Conservation (phyloP, 805 yeast species). For the Candida yuanshanica region DNA sequence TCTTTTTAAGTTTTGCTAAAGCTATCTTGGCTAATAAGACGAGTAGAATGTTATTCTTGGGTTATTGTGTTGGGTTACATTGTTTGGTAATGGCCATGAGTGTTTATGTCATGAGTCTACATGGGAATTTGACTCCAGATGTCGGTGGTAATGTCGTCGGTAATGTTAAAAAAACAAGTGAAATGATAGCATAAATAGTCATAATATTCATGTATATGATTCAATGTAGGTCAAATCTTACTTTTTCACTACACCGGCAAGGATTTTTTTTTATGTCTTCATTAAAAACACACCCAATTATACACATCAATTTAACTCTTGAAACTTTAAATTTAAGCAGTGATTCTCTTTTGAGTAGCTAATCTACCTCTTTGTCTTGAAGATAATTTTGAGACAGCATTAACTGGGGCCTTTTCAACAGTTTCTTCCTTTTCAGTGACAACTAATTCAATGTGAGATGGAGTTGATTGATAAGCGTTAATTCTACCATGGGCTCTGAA, state of each 20-base stretch:
- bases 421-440: constrained; percentile 93
- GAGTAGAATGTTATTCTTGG: constrained; percentile 66
- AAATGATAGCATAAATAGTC: background rate
- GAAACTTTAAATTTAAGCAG: constrained; percentile 41
- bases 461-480: constrained; percentile 97
- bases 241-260: too few relatives aligned
- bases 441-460: constrained; percentile 97
- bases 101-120: constrained; percentile 44
- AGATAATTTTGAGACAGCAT: constrained; percentile 63
- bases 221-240: too few relatives aligned
- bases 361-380: constrained; percentile 91
- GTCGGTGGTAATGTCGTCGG: constrained; percentile 19
- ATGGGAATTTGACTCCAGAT: constrained; percentile 40
- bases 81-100: constrained; percentile 61
- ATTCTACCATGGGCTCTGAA: constrained; percentile 99
- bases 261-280: constrained; percentile 9
- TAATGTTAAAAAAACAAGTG: constrained; percentile 4
- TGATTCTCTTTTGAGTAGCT: constrained; percentile 73
- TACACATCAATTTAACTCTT: constrained; percentile 8
- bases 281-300: constrained; percentile 11
- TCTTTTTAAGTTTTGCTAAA: constrained; percentile 67
- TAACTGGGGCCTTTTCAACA: constrained; percentile 86
- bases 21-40: constrained; percentile 69
- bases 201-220: too few relatives aligned
- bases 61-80: constrained; percentile 73